Evolutionary conservation across 306 rosid genomes (phyloP).

Genomic region (Medicago ruthenica): DNA sequence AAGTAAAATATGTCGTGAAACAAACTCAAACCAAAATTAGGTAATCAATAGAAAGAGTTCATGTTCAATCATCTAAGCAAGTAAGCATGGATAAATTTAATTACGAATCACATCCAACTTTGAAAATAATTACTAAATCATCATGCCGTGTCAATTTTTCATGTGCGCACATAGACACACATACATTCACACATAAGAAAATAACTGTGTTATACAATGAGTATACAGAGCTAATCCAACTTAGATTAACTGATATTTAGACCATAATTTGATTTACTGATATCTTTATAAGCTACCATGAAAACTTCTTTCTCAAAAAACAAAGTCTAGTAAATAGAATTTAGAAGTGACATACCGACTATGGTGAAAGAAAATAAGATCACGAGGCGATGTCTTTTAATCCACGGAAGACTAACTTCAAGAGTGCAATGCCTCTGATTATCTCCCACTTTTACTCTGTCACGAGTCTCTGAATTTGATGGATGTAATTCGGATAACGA

Average conservation of each 20-base stretch:
- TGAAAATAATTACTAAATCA: no score
- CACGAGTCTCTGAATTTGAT: slow-evolving; percentile 40
- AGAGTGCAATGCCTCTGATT: slow-evolving; percentile 63
- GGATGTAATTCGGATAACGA: slow-evolving; percentile 54
- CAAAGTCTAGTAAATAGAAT: slow-evolving; percentile 23
- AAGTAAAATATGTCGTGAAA: background rate
- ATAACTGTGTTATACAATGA: no score
- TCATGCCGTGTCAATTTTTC: no score
- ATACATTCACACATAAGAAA: no score
- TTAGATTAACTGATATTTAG: slow-evolving; percentile 18
- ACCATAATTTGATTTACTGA: background rate
- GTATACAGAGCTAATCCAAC: background rate
- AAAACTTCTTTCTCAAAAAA: slow-evolving; percentile 22
- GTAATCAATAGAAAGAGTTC: slow-evolving; percentile 1
- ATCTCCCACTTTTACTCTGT: slow-evolving; percentile 41
- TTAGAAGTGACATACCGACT: slow-evolving; percentile 50
- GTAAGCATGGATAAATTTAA: background rate
- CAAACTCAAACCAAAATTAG: slow-evolving; percentile 1
- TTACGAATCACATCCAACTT: background rate
- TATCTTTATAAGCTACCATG: background rate
- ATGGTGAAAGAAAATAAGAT: slow-evolving; percentile 51
- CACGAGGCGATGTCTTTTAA: slow-evolving; percentile 67
- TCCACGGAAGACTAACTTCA: slow-evolving; percentile 70
- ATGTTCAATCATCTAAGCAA: background rate
- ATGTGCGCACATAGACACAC: no score